Evolutionary conservation across 2,329 filamentous ascomycete species (phyloP).

Genomic region (Phialophora chinensis): DNA sequence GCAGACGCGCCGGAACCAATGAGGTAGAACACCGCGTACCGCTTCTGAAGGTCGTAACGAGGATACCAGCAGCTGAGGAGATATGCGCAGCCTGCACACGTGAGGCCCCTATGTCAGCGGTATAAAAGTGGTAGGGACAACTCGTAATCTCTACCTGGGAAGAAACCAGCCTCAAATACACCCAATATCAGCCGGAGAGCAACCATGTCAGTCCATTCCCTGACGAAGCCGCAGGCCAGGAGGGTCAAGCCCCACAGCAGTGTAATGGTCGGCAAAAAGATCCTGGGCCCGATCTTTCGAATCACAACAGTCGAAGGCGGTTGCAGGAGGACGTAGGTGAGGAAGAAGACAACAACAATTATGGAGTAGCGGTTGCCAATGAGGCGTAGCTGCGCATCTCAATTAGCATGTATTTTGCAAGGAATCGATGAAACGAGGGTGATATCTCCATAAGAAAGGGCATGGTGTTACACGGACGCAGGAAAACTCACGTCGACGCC

Average conservation of each 20-base stretch:
- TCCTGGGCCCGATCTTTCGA: slow-evolving; percentile 64
- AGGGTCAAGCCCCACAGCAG: slow-evolving; percentile 55
- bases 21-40: slow-evolving; percentile 56
- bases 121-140: background rate
- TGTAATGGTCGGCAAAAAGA: slow-evolving; percentile 48
- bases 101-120: slow-evolving; percentile 47
- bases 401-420: background rate
- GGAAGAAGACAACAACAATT: slow-evolving; percentile 74
- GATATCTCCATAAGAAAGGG: background rate
- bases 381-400: slow-evolving; percentile 8
- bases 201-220: slow-evolving; percentile 40
- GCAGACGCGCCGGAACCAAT: slow-evolving; percentile 57
- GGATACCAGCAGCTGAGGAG: slow-evolving; percentile 76
- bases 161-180: slow-evolving; percentile 70
- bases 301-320: slow-evolving; percentile 72
- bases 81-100: slow-evolving; percentile 71
- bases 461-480: background rate
- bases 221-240: slow-evolving; percentile 42
- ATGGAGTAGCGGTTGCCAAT: slow-evolving; percentile 54
- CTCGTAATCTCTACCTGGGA: slow-evolving; percentile 57
- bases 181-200: slow-evolving; percentile 60
- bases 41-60: slow-evolving; percentile 42
- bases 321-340: slow-evolving; percentile 74
- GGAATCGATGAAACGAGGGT: background rate
- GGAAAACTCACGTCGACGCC: slow-evolving; percentile 26